These are phyloP conservation scores for Dipteronia sinensis DNA, from an alignment of 345 rosid genomes.

Conservation along the genomic window DNA sequence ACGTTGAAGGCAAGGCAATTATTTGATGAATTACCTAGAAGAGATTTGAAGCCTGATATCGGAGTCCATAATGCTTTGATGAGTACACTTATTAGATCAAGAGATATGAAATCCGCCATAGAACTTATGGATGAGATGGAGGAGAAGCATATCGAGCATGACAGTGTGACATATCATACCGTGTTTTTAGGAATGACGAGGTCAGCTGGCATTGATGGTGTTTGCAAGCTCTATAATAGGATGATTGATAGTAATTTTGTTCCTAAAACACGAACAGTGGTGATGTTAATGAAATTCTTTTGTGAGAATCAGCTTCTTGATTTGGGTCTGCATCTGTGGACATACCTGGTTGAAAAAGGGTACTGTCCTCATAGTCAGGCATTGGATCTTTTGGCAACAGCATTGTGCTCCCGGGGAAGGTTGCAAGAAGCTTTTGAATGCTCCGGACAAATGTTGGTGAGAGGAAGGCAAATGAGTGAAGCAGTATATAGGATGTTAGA, in stretches of 20 bases:
- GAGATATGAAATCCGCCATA: conserved; percentile 57
- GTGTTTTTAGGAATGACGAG: conserved; percentile 73
- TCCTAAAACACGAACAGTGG: conserved; percentile 68
- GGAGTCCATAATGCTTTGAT: conserved; percentile 87
- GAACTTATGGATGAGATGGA: conserved; percentile 77
- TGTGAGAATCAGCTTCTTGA: conserved; percentile 56
- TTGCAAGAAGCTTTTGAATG: conserved; percentile 66
- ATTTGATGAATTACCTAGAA: conserved; percentile 59
- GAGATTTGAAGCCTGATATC: conserved; percentile 54
- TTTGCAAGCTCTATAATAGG: conserved; percentile 48
- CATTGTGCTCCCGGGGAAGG: conserved; percentile 63
- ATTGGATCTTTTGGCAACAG: conserved; percentile 71
- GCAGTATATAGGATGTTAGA: conserved; percentile 55
- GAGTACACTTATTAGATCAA: conserved; percentile 47
- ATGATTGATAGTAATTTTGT: conserved; percentile 60
- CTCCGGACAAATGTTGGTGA: conserved; percentile 60
- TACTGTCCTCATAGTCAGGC: conserved; percentile 82
- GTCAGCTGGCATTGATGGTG: conserved; percentile 51
- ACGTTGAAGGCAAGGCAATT: conserved; percentile 59
- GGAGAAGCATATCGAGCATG: conserved; percentile 50
- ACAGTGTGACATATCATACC: conserved; percentile 66
- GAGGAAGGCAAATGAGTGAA: conserved; percentile 72
- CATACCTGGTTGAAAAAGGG: conserved; percentile 61
- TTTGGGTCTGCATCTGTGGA: conserved; percentile 67
- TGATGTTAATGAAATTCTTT: conserved; percentile 83